phyloP scores from a whole-genome alignment of 2,329 filamentous ascomycete species.

The Epichloe festucae region DNA sequence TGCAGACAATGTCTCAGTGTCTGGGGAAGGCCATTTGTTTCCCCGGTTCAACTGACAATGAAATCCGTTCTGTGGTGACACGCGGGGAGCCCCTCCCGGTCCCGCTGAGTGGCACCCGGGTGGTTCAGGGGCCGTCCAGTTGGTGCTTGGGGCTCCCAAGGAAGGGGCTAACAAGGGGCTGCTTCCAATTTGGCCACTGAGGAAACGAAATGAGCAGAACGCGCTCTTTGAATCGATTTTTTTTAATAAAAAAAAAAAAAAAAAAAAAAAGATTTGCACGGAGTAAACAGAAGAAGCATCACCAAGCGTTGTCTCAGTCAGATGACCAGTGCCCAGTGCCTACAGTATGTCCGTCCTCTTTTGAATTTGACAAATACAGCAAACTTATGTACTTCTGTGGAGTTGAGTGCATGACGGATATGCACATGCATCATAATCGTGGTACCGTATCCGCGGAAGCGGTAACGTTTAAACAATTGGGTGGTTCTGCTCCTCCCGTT shows the following conservation, averaged over 20 bases:
- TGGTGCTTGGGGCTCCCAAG: too few species aligned
- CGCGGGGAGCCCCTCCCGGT: conserved; percentile 1
- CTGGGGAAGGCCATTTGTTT: not conserved
- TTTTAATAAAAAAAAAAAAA: too few species aligned
- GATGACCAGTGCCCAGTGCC: too few species aligned
- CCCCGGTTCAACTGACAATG: not conserved
- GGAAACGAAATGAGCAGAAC: not conserved
- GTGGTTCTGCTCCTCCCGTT: not conserved
- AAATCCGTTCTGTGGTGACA: too few species aligned
- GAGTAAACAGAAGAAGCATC: too few species aligned
- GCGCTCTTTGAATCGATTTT: not conserved
- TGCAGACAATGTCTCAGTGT: not conserved
- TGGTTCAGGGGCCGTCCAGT: too few species aligned
- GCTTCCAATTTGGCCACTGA: not conserved
- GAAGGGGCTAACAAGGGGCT: not conserved
- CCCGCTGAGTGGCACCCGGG: not conserved
- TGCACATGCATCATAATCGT: not conserved
- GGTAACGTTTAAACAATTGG: not conserved
- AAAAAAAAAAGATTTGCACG: too few species aligned
- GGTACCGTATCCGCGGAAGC: not conserved
- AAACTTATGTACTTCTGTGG: too few species aligned
- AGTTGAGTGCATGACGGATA: not conserved
- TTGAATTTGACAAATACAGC: too few species aligned
- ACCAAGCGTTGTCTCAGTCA: too few species aligned
- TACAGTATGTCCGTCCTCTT: too few species aligned